These are phyloP conservation scores for Ceriops tagal DNA, from an alignment of 345 rosid genomes.

Conservation along the genomic window DNA sequence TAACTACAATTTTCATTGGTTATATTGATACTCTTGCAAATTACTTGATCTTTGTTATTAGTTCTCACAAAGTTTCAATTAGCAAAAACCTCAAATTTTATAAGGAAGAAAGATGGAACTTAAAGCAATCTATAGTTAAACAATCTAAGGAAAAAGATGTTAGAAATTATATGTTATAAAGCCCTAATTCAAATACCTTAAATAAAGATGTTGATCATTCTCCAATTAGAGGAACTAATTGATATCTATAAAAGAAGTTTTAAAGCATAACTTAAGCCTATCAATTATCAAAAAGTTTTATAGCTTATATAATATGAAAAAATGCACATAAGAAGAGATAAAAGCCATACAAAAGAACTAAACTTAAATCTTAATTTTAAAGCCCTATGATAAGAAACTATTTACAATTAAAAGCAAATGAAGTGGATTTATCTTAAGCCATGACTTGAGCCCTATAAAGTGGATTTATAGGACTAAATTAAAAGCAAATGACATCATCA, in stretches of 20 bases:
- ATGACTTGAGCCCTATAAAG: no score
- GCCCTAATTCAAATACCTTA: no score
- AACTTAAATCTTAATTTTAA: background rate
- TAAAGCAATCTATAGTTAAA: background rate
- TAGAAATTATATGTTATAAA: accelerated
- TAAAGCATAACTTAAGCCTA: no score
- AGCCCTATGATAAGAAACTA: background rate
- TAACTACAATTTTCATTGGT: background rate
- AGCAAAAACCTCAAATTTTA: background rate
- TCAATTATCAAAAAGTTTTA: background rate
- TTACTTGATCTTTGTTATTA: background rate
- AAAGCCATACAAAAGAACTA: background rate
- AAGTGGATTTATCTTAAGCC: background rate
- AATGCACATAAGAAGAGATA: background rate
- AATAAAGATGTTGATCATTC: background rate
- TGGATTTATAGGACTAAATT: background rate
- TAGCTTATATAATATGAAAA: background rate
- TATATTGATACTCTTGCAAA: background rate
- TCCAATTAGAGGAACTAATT: background rate
- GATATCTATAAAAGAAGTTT: background rate
- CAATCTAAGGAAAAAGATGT: no score
- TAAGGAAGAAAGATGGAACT: background rate
- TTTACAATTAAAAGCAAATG: no score
- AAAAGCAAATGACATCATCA: background rate
- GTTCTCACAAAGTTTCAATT: background rate